Evolutionary conservation across 1,284 basidiomycete genomes (phyloP).

Genomic region (Ustilago vetiveriae): DNA sequence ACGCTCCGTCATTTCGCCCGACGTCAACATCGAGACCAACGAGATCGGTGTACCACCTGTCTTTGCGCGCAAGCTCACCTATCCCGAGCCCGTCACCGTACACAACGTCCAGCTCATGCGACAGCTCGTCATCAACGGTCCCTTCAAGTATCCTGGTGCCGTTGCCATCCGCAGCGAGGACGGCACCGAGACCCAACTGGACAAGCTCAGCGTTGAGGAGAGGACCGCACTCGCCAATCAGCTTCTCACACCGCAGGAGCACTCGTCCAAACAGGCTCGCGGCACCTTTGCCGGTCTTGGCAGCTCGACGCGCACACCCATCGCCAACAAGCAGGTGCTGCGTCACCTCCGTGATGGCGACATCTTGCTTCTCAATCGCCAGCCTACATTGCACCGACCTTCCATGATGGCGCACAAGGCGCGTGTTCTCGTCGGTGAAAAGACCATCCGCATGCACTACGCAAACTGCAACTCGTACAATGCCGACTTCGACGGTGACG

Average conservation of each 20-base stretch:
- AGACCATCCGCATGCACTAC: slow-evolving; percentile 99
- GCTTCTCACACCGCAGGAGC: slow-evolving; percentile 88
- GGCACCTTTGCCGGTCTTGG: slow-evolving; percentile 65
- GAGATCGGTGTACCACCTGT: slow-evolving; percentile 98
- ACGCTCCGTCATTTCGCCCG: slow-evolving; percentile 98
- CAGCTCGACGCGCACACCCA: slow-evolving; percentile 65
- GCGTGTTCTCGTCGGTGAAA: slow-evolving; percentile 90
- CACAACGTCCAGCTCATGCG: slow-evolving; percentile 89
- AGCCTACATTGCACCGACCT: slow-evolving; percentile 99
- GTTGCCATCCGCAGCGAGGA: slow-evolving; percentile 95
- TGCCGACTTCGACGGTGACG: slow-evolving; percentile 99
- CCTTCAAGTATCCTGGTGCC: slow-evolving; percentile 89
- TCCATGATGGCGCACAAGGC: slow-evolving; percentile 99
- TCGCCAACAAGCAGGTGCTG: slow-evolving; percentile 95
- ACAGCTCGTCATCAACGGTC: slow-evolving; percentile 90
- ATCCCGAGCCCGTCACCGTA: slow-evolving; percentile 94
- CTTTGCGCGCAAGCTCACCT: slow-evolving; percentile 95
- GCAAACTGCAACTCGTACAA: slow-evolving; percentile 99
- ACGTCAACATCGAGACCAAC: slow-evolving; percentile 98
- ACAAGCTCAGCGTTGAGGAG: slow-evolving; percentile 83
- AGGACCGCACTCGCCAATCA: slow-evolving; percentile 97
- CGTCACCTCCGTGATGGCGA: slow-evolving; percentile 95
- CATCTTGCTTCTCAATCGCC: slow-evolving; percentile 94
- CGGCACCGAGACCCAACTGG: slow-evolving; percentile 69
- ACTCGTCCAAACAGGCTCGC: slow-evolving; percentile 67